Base-by-base conservation (phyloP, 2,329 filamentous ascomycete genomes). In the Aspergillus udagawae region DNA sequence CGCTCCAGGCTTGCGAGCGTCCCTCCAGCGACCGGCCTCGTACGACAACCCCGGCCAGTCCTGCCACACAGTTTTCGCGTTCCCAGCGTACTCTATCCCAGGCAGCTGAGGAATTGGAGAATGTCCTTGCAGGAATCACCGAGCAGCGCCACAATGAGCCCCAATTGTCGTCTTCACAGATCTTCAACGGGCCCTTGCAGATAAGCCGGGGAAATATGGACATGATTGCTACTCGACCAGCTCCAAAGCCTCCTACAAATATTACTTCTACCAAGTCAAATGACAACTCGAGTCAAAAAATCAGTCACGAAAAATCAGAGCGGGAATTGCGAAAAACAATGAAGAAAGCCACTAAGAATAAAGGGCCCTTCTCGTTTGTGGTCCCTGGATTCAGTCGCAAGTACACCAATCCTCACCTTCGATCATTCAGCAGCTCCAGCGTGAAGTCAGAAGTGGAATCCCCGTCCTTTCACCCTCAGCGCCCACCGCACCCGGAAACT, bases 101-200 rank as follows among this genome's bases (percentile, higher is more conserved):
- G 58, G 74, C 73, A 1, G 66, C 73, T n/a, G 61, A 70, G 28
- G 74, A 76, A 8, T 61, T 77, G 51, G 72, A 74, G 48, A 63
- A 66, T 21, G 67, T 71, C 20, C 65, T 75, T 27, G 63, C 66
- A 20, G 62, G 62, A 14, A 65, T 73, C 42, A 57, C 58, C 28
- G 56, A 64, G 52, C 45, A 49, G 1, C 53, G 48, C 28, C 60
- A 61, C 32, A 52, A 61, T 41, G 51, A 61, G 3, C 54, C 59
- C 10, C 57, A 60, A 14, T 45, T 23, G 6, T 54, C 53, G 14
- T 60, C 63, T 17, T 42, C 62, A 10, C 54, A 64, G 3, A 49
- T 68, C n/a, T 56, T 69, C 12, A 65, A 68, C 14, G 56, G 60
- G 12, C 70, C 71, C 28, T 56, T 73, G 29, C 71, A 73, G 47